Evolutionary conservation across 2,329 filamentous ascomycete genomes (phyloP).

Genomic region (Colletotrichum paranaense): DNA sequence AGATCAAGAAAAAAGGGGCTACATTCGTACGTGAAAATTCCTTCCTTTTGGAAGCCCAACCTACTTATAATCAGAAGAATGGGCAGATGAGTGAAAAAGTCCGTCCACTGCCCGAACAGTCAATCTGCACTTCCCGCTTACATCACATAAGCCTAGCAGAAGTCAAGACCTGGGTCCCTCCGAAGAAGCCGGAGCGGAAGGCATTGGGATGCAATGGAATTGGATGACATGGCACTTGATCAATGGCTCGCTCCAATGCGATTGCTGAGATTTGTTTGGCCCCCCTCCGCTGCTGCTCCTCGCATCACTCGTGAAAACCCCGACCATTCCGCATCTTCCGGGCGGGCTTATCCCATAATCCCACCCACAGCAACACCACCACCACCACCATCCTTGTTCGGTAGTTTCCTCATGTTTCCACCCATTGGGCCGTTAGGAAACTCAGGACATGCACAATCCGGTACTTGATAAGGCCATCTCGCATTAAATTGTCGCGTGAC

Average conservation of each 20-base stretch:
- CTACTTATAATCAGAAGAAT: constrained; percentile 22
- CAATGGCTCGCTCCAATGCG: constrained; percentile 4
- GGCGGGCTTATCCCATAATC: constrained; percentile 7
- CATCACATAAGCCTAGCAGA: not conserved
- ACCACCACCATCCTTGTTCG: constrained; percentile 15
- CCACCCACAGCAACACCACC: not conserved
- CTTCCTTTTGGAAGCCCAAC: not conserved
- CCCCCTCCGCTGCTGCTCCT: not conserved
- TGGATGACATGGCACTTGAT: constrained; percentile 1
- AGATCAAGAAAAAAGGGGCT: not conserved
- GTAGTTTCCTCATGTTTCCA: constrained; percentile 11
- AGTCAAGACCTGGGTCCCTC: constrained; percentile 9
- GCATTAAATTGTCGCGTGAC: constrained; percentile 32
- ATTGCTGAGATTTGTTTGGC: constrained; percentile 6
- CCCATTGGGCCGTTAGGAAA: not conserved
- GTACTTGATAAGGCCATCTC: constrained; percentile 6
- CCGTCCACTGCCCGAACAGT: not conserved
- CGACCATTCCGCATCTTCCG: constrained; percentile 32
- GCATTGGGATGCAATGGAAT: constrained; percentile 2
- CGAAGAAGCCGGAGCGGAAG: constrained; percentile 36
- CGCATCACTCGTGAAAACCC: not conserved
- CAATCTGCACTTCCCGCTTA: constrained; percentile 20
- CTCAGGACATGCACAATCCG: not conserved
- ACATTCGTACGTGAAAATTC: not conserved
- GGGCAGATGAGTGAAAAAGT: not conserved